Evolutionary conservation across 106 monocot species (phyloP), one percentile per base, ranked within the genome.

Genomic region (Allium fistulosum): DNA sequence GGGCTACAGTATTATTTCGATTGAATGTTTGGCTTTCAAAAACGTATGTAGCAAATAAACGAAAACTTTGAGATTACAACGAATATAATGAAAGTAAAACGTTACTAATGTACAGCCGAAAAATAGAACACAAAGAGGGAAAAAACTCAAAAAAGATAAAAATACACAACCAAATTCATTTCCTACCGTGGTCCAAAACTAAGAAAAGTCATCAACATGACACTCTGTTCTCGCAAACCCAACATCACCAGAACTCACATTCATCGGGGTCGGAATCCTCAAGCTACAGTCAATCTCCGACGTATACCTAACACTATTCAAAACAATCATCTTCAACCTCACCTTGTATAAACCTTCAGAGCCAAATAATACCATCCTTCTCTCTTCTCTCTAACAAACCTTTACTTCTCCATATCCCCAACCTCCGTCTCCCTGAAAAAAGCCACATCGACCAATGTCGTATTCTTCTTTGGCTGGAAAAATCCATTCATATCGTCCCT

Each of bases 311-410:
- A 67, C 58, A 10, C 68, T 80, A 26, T 80, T 47, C 5, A 80
- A n/a, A 3, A 74, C 28, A 0, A 74, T n/a, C 74, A 74, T 74
- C 79, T 66, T 80, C 59, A 80, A 49, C 77, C 68, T 73, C 1
- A 77, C 58, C 57, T 46, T 77, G 10, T 50, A 16, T 82, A 66
- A 11, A 74, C n/a, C 73, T 51, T 77, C 46, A 77, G 7, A 37
- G 10, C 15, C 8, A 82, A 8, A 1, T 17, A 48, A 18, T 69
- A 74, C 56, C 65, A 70, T 17, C 77, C 81, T 14, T 70, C 73
- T 0, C 28, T 49, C 57, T 59, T 51, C 61, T 52, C 15, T 48
- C 55, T 52, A 1, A 11, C 17, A 27, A 58, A 82, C 3, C 4
- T 62, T 11, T 0, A 22, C 7, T 15, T 15, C 14, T 17, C 22